phyloP scores from a whole-genome alignment of 108 stramenopile genomes.

The Nannochloropsis granulata region DNA sequence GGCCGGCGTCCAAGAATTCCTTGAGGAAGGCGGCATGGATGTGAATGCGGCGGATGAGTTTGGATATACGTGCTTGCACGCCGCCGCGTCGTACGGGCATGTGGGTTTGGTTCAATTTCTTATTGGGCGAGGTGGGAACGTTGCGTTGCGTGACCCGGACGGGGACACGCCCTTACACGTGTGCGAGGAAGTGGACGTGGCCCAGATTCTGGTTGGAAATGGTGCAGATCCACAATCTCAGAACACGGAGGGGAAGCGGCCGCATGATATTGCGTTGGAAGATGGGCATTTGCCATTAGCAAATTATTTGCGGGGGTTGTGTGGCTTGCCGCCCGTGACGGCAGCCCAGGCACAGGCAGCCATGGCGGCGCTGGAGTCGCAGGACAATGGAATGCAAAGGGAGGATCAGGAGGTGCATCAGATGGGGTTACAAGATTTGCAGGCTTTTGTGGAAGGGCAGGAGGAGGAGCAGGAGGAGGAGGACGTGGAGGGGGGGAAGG shows the following conservation, averaged over 20 bases:
- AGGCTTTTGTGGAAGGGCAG: neutral
- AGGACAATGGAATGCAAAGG: neutral
- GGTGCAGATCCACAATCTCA: neutral
- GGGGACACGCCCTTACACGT: constrained; percentile 1
- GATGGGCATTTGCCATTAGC: neutral
- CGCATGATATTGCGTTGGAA: neutral
- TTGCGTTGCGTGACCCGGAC: neutral
- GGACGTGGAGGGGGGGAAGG: neutral
- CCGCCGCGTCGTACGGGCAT: neutral
- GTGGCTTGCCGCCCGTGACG: neutral
- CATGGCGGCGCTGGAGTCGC: neutral
- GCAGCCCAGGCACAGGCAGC: neutral
- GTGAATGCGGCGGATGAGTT: neutral
- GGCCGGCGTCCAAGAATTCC: neutral
- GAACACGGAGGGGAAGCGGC: neutral
- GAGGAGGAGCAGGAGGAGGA: neutral
- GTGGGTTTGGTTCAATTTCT: neutral
- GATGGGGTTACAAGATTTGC: neutral
- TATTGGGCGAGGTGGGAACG: neutral
- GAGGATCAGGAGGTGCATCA: neutral
- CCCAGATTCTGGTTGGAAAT: neutral
- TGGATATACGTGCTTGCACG: neutral
- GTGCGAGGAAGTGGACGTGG: neutral
- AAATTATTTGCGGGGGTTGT: neutral
- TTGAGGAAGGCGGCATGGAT: neutral